phyloP scores from a whole-genome alignment of 2,329 filamentous ascomycete species.

The Clonostachys rosea region DNA sequence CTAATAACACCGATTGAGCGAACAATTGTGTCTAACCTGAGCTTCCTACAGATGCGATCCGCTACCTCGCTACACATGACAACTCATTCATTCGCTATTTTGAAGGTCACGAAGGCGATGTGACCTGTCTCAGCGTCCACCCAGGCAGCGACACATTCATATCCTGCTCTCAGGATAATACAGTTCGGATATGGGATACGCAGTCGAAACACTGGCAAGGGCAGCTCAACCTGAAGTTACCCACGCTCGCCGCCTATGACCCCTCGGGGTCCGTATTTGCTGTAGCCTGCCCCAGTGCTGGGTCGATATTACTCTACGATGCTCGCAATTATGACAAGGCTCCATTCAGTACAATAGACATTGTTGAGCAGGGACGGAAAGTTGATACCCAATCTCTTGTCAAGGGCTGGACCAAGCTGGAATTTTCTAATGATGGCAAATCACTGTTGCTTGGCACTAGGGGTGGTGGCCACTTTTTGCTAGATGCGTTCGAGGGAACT shows the following conservation, averaged over 20 bases:
- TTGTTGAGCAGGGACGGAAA: conserved; percentile 51
- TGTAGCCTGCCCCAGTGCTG: conserved; percentile 75
- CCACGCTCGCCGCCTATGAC: conserved; percentile 84
- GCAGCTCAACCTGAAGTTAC: conserved; percentile 72
- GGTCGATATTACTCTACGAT: conserved; percentile 84
- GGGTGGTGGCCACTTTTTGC: conserved; percentile 78
- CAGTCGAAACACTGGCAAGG: conserved; percentile 76
- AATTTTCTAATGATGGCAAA: conserved; percentile 96
- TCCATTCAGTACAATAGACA: conserved; percentile 82
- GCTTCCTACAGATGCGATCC: conserved; percentile 61
- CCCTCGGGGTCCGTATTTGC: conserved; percentile 91
- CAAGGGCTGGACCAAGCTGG: conserved; percentile 81
- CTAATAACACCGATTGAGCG: conserved; percentile 1
- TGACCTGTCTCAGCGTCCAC: conserved; percentile 80
- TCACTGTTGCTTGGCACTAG: conserved; percentile 79
- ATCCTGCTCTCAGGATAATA: conserved; percentile 87
- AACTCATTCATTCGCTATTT: conserved; percentile 97
- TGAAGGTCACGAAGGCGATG: conserved; percentile 78
- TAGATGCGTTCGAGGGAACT: conserved; percentile 87
- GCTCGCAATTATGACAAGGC: conserved; percentile 89
- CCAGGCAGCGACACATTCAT: conserved; percentile 88
- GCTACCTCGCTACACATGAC: conserved; percentile 87
- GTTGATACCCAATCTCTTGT: conserved; percentile 52
- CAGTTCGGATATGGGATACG: conserved; percentile 86
- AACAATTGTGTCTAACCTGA: background rate